Percentiles rank a stretch among this genome's conserved stretches.
Conservation (phyloP, 2,329 filamentous ascomycete genomes). For the Cordyceps cicadae region DNA sequence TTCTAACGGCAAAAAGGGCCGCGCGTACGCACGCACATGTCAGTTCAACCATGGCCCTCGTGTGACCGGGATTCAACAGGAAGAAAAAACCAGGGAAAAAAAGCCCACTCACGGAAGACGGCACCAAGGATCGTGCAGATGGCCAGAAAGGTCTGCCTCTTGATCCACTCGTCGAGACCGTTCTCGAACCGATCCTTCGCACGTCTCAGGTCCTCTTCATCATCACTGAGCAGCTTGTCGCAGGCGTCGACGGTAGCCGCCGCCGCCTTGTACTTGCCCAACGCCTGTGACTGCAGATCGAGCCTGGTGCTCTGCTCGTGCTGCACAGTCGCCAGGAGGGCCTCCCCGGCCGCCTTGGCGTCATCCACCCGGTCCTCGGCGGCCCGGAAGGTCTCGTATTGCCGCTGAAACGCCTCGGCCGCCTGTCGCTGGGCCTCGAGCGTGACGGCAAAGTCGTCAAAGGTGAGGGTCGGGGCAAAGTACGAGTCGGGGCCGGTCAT, state of each 20-base stretch:
- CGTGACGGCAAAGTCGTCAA: background rate
- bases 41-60: background rate
- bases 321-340: background rate
- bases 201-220: background rate
- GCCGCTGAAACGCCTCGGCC: background rate
- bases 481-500: background rate
- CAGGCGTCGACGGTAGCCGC: background rate
- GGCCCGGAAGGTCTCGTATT: background rate
- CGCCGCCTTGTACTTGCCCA: background rate
- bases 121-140: background rate
- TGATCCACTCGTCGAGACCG: background rate
- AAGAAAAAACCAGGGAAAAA: background rate
- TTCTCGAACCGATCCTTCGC: background rate
- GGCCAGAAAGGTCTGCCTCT: background rate
- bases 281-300: background rate
- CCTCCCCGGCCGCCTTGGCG: background rate
- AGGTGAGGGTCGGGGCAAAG: background rate
- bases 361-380: background rate
- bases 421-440: background rate
- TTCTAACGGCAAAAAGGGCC: background rate
- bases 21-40: background rate
- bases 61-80: background rate
- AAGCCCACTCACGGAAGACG: background rate
- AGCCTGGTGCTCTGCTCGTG: background rate
- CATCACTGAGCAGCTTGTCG: background rate